Evolutionary conservation across 2,329 filamentous ascomycete species (phyloP).

Genomic region (Pseudogymnoascus sp.): DNA sequence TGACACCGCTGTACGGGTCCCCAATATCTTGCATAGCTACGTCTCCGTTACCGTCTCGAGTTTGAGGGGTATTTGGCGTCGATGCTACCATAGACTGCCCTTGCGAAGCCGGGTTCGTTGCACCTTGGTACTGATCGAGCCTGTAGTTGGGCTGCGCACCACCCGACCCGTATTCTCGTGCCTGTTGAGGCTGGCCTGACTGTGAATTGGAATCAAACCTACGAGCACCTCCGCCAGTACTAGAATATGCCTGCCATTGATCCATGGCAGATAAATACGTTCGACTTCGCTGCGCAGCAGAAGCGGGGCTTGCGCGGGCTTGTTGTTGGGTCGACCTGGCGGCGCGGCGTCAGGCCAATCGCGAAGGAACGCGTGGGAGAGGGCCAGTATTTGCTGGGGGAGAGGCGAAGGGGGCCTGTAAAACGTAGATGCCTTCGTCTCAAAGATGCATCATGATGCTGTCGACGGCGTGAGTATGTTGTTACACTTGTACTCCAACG

Average conservation of each 20-base stretch:
- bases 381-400: conserved; percentile 15
- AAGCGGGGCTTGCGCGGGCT: conserved; percentile 8
- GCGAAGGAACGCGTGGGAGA: conserved; percentile 21
- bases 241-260: conserved; percentile 62
- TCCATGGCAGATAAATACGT: conserved; percentile 37
- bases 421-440: conserved; percentile 16
- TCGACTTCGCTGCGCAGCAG: conserved; percentile 8
- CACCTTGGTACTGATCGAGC: conserved; percentile 55
- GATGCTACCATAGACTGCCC: conserved; percentile 48
- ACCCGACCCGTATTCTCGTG: conserved; percentile 24
- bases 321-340: conserved; percentile 7
- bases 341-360: conserved; percentile 14
- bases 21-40: conserved; percentile 78
- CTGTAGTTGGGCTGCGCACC: conserved; percentile 43
- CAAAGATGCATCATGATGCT: conserved; percentile 23
- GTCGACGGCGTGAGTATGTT: conserved; percentile 4
- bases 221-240: conserved; percentile 53
- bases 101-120: conserved; percentile 30
- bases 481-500: conserved; percentile 4
- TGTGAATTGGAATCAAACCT: conserved; percentile 51
- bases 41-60: conserved; percentile 66
- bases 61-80: conserved; percentile 47
- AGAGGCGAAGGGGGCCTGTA: conserved; percentile 23
- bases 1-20: conserved; percentile 76
- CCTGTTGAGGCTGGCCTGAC: conserved; percentile 35